Evolutionary conservation across 352 stramenopile genomes (phyloP), one percentile per base, ranked within the genome.

Genomic region (Thalassiosira exigua): DNA sequence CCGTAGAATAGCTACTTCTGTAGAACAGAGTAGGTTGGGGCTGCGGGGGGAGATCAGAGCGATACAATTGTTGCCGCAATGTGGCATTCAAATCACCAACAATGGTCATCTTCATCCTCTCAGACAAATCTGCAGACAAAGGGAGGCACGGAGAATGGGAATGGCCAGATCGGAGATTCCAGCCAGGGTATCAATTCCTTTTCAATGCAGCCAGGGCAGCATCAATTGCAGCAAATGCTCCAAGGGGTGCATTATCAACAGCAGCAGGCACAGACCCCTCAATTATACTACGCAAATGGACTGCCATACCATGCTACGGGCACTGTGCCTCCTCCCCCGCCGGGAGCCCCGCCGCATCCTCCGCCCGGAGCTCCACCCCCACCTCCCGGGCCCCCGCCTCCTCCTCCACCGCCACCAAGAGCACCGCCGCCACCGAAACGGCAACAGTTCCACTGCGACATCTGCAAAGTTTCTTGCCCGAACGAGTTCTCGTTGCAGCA

Each of bases 401-500:
- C 24, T 32, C 64, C 64, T 52, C 64, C 64, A 27, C 64, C 48
- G 19, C 48, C 48, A 39, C 64, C 64, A 14, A 21, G 17, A 4
- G 27, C 60, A 19, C 33, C 41, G 60, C 36, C 33, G n/a, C 64
- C 64, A n/a, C 60, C 60, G 39, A 66, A 56, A 21, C 26, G 32
- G 17, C 68, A 77, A 60, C 19, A 41, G 24, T 69, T 59, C 24
- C 30, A 46, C 44, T 70, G 61, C 27, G 3, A 36, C 12, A 12
- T 70, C 7, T 58, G 42, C 44, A 62, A 60, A 7, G 29, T 70
- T 14, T 26, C 12, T 21, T 60, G 61, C 26, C 17, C 33, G 24
- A 77, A 77, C 53, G 57, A 77, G 64, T 70, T 77, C 30, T 77
- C 69, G 30, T 39, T 70, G 12, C 21, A 70, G 19, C 57, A 70